Conservation (phyloP, 106 monocot genomes). For the Dactylorhiza incarnata region DNA sequence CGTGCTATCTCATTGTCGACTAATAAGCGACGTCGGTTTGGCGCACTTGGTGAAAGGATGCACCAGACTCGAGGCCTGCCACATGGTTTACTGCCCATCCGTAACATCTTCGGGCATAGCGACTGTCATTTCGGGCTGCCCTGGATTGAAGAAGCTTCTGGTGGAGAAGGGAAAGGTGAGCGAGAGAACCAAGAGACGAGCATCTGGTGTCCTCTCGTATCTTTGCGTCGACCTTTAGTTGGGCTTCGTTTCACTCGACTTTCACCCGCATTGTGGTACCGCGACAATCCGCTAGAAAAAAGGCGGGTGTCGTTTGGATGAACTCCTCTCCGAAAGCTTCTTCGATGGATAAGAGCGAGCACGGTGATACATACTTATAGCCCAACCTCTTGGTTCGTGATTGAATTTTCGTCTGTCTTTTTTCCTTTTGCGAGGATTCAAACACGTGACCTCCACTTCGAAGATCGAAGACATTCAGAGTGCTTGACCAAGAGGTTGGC, state of each 20-base stretch:
- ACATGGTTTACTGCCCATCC: conserved; percentile 86
- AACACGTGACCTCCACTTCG: too few relatives aligned
- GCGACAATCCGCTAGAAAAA: too few relatives aligned
- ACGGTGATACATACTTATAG: too few relatives aligned
- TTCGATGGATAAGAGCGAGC: too few relatives aligned
- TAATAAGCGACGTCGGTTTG: conserved; percentile 76
- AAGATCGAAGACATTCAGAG: too few relatives aligned
- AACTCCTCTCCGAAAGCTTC: too few relatives aligned
- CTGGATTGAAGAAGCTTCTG: conserved; percentile 65
- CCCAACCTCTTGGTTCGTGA: too few relatives aligned
- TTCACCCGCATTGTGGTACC: too few relatives aligned
- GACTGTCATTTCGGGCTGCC: conserved; percentile 70
- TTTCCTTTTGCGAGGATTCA: too few relatives aligned
- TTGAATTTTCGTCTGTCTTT: too few relatives aligned
- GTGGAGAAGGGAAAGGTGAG: conserved; percentile 94
- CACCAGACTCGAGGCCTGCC: conserved; percentile 57
- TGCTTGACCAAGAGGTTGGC: too few relatives aligned
- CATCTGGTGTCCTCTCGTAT: conserved; percentile 54
- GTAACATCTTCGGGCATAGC: conserved; percentile 77
- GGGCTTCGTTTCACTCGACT: not conserved
- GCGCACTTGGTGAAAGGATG: conserved; percentile 73
- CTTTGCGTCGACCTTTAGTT: conserved; percentile 66
- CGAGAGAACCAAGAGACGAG: conserved; percentile 62
- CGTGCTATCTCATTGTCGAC: conserved; percentile 60
- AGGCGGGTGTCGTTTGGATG: too few relatives aligned